Percentiles rank a stretch among this genome's conserved stretches.
These are phyloP conservation scores for Nevesoporus exiguus DNA, from an alignment of 768 basidiomycete genomes.

Conservation along the genomic window DNA sequence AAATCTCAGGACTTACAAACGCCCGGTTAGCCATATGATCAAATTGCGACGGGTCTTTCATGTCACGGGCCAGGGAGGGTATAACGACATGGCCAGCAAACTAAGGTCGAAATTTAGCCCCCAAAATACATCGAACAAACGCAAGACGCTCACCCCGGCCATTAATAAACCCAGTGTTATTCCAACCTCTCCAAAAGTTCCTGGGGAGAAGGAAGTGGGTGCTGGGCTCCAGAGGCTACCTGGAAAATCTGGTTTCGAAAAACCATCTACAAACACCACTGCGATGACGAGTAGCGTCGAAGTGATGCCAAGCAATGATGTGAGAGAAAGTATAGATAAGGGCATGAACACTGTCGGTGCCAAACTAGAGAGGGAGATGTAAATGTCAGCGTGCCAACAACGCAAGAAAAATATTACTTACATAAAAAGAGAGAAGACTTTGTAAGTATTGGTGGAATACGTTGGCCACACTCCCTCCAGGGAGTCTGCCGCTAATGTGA, in stretches of 20 bases:
- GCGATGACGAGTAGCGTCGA: conserved; percentile 72
- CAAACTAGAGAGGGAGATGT: conserved; percentile 45
- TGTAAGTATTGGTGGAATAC: conserved; percentile 69
- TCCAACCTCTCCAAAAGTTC: conserved; percentile 57
- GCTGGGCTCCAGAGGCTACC: conserved; percentile 81
- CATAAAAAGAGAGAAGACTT: conserved; percentile 70
- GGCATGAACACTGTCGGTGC: conserved; percentile 86
- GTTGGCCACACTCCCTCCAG: conserved; percentile 68
- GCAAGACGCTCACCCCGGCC: conserved; percentile 63
- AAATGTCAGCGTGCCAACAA: not conserved
- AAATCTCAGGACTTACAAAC: conserved; percentile 54
- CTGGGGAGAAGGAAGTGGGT: conserved; percentile 57
- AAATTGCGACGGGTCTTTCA: conserved; percentile 79
- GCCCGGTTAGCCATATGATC: conserved; percentile 81
- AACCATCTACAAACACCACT: conserved; percentile 81
- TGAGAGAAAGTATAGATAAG: conserved; percentile 79
- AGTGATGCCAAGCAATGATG: conserved; percentile 80
- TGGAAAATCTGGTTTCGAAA: conserved; percentile 65
- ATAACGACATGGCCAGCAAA: conserved; percentile 93
- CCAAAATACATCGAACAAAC: not conserved
- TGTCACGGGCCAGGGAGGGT: conserved; percentile 86
- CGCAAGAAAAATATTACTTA: conserved; percentile 33
- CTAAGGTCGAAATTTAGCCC: conserved; percentile 32
- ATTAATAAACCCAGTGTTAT: conserved; percentile 88
- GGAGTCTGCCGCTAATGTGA: conserved; percentile 87